A percentile compares a stretch with the other conserved stretches of the same genome.
Conservation (phyloP, 768 basidiomycete genomes). For the Hypholoma sublateritium region DNA sequence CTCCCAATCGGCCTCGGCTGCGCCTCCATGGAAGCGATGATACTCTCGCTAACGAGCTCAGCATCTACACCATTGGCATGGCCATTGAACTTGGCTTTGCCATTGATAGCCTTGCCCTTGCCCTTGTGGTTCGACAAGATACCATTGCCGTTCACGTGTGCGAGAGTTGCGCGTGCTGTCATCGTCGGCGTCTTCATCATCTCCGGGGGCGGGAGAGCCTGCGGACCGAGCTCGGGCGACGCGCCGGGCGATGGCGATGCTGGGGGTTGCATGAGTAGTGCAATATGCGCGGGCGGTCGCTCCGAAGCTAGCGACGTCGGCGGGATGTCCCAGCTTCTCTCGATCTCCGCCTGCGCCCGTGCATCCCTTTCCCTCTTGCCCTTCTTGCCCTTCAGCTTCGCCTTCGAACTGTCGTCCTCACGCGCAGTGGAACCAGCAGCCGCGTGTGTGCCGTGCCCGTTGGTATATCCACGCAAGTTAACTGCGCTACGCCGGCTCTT, state of each 20-base stretch:
- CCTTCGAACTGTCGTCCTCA: conserved; percentile 25
- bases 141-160: conserved; percentile 14
- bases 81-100: conserved; percentile 17
- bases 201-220: conserved; percentile 14
- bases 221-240: conserved; percentile 12
- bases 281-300: background rate
- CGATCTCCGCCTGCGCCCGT: conserved; percentile 48
- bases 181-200: conserved; percentile 30
- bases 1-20: conserved; percentile 20
- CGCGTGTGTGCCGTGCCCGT: conserved; percentile 9
- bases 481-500: conserved; percentile 29
- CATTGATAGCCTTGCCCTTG: conserved; percentile 13
- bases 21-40: conserved; percentile 25
- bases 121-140: conserved; percentile 9
- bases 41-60: conserved; percentile 28
- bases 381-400: conserved; percentile 27
- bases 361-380: conserved; percentile 40
- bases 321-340: conserved; percentile 61
- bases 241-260: conserved; percentile 24
- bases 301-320: conserved; percentile 24
- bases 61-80: conserved; percentile 21
- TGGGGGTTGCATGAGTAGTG: conserved; percentile 8
- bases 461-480: conserved; percentile 13
- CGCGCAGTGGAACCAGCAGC: conserved; percentile 5
- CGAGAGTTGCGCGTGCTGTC: conserved; percentile 20